Percentiles rank a stretch among this genome's conserved stretches.
Conservation (phyloP, 2,329 filamentous ascomycete species). For the Blastomyces percursus region DNA sequence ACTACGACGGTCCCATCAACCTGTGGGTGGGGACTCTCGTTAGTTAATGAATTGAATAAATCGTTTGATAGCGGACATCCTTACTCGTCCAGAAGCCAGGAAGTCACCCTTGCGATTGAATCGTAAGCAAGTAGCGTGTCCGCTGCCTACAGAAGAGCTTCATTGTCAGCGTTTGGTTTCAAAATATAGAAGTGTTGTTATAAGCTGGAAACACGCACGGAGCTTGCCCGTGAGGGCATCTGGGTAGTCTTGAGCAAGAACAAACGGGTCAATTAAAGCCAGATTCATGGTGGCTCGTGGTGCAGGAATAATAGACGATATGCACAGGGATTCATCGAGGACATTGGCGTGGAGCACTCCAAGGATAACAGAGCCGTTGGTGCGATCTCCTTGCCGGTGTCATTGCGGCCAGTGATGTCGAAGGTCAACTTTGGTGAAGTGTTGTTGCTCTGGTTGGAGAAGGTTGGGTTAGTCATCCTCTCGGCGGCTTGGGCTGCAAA, state of each 20-base stretch:
- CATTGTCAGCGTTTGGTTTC: constrained; percentile 4
- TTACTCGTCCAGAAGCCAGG: constrained; percentile 78
- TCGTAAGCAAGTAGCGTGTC: constrained; percentile 57
- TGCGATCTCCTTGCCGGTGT: background rate
- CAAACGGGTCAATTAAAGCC: constrained; percentile 59
- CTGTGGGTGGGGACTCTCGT: constrained; percentile 25
- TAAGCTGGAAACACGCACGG: constrained; percentile 44
- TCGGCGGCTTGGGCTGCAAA: background rate
- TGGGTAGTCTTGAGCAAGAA: constrained; percentile 71
- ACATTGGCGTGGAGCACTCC: background rate
- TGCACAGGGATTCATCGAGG: constrained; percentile 2
- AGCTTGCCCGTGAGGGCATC: constrained; percentile 82
- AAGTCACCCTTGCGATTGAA: constrained; percentile 95
- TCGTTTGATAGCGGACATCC: constrained; percentile 11
- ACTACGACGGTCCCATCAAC: constrained; percentile 86
- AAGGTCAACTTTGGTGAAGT: background rate
- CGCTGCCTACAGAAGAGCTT: constrained; percentile 39
- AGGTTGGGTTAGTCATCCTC: background rate
- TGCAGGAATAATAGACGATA: background rate
- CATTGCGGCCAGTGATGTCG: background rate
- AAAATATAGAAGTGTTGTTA: constrained; percentile 27
- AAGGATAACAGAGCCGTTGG: background rate
- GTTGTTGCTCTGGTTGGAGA: background rate
- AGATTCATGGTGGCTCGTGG: constrained; percentile 49
- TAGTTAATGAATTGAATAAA: background rate